phyloP scores from a whole-genome alignment of 306 rosid genomes.

The Vachellia pachyceras region DNA sequence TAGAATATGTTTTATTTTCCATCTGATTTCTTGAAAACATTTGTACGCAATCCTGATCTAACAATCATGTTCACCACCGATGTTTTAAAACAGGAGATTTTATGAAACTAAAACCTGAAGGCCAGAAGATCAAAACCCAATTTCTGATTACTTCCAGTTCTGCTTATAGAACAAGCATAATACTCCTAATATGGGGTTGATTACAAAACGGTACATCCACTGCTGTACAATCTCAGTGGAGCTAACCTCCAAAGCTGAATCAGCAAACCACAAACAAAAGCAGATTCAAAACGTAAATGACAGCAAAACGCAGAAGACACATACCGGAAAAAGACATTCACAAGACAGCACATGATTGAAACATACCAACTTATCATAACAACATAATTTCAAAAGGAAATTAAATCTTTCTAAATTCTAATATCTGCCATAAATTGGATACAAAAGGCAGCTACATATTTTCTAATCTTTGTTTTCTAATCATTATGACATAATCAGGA shows the following conservation, averaged over 20 bases:
- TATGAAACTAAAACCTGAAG: no score
- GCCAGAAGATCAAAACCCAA: not conserved
- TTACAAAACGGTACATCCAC: not conserved
- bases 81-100: not conserved
- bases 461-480: not conserved
- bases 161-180: not conserved
- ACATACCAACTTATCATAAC: not conserved
- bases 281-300: not conserved
- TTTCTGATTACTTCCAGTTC: no score
- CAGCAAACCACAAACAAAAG: not conserved
- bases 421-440: not conserved
- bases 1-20: not conserved
- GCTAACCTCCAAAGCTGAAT: not conserved
- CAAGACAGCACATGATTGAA: not conserved
- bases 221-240: not conserved
- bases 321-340: not conserved
- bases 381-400: not conserved
- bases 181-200: not conserved
- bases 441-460: not conserved
- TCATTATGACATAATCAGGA: not conserved
- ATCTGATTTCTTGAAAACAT: not conserved
- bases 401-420: not conserved
- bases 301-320: not conserved
- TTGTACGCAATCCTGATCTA: not conserved
- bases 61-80: not conserved